Conservation (phyloP, 306 rosid genomes). For the Rosa lucieae region DNA sequence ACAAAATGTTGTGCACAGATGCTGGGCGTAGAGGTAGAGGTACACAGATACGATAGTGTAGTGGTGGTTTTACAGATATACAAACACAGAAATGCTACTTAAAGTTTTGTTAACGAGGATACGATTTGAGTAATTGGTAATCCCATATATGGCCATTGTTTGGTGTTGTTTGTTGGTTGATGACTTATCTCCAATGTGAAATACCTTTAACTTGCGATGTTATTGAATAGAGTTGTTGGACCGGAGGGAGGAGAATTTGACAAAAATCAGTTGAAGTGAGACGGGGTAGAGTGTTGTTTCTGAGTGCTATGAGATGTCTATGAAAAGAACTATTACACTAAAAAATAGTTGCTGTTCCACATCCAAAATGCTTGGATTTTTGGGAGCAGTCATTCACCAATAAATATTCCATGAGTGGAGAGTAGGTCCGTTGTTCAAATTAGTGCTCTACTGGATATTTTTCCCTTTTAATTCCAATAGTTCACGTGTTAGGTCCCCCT, state of each 20-base stretch:
- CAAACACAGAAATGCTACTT: not conserved
- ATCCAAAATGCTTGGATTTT: not conserved
- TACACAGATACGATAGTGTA: not conserved
- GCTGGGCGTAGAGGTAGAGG: not conserved
- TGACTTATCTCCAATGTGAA: not conserved
- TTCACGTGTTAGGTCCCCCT: not conserved
- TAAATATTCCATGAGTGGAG: not conserved
- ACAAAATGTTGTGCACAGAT: not conserved
- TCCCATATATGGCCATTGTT: conserved; percentile 1
- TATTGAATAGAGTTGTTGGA: not conserved
- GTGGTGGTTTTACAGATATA: not conserved
- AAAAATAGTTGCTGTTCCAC: not conserved
- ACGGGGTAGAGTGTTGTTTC: not conserved
- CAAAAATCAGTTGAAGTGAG: not conserved
- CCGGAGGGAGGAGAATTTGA: not conserved
- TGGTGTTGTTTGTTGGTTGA: not conserved
- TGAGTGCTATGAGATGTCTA: not conserved
- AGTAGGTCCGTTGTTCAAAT: not conserved
- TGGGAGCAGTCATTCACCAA: not conserved
- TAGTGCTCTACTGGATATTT: not conserved
- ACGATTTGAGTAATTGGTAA: not conserved
- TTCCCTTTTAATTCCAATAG: not conserved
- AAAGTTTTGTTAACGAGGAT: not conserved
- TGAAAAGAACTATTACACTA: not conserved
- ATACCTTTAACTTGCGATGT: not conserved